Conservation (phyloP, 805 yeast genomes). For the Wickerhamiella musiphila region DNA sequence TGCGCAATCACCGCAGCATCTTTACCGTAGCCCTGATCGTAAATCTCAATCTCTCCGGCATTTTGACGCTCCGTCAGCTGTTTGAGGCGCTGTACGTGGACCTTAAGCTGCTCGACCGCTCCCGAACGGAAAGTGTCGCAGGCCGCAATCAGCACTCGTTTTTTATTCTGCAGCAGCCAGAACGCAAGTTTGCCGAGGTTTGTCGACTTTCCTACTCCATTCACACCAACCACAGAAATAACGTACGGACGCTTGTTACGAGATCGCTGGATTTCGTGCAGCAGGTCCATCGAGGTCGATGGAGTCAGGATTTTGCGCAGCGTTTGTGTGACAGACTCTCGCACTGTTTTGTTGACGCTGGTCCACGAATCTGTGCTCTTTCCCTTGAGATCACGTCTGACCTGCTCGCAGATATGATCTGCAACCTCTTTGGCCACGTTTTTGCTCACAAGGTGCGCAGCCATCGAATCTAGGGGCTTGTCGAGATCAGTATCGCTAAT, state of each 20-base stretch:
- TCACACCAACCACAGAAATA: conserved; percentile 94
- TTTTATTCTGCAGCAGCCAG: conserved; percentile 83
- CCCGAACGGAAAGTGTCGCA: conserved; percentile 97
- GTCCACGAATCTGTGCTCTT: conserved; percentile 60
- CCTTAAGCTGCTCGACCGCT: conserved; percentile 93
- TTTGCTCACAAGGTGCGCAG: conserved; percentile 63
- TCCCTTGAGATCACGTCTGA: conserved; percentile 52
- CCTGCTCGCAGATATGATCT: conserved; percentile 45
- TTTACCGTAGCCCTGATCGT: conserved; percentile 92
- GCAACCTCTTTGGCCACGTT: conserved; percentile 90
- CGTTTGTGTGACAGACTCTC: conserved; percentile 39
- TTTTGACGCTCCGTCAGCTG: conserved; percentile 40
- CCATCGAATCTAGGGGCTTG: conserved; percentile 45
- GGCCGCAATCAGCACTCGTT: conserved; percentile 78
- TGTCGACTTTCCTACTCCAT: conserved; percentile 96
- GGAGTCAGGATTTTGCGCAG: conserved; percentile 66
- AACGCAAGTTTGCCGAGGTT: conserved; percentile 86
- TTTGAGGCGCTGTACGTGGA: conserved; percentile 73
- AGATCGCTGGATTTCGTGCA: conserved; percentile 55
- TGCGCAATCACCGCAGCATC: conserved; percentile 93
- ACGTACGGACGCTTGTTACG: conserved; percentile 53
- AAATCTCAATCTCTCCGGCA: conserved; percentile 45
- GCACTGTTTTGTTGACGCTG: conserved; percentile 54
- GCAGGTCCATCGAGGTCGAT: conserved; percentile 69
- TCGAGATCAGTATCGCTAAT: conserved; percentile 46